phyloP scores from a whole-genome alignment of 176 grass and related monocot species.

The Rhynchospora breviuscula region DNA sequence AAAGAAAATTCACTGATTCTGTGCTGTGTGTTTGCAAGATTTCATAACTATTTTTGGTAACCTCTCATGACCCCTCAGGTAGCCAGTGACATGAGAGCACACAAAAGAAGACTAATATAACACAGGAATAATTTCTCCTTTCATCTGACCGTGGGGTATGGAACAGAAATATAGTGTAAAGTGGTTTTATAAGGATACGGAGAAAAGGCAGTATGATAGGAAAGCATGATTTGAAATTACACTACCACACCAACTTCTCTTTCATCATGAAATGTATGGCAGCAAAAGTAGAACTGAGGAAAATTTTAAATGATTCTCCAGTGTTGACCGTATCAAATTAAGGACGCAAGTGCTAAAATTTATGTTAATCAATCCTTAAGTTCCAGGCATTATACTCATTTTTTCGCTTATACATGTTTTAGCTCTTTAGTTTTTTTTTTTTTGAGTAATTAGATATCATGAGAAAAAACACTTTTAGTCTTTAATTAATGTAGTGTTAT shows the following conservation, averaged over 20 bases:
- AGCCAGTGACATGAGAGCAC: conserved; percentile 27
- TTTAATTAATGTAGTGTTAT: neutral
- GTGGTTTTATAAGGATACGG: conserved; percentile 19
- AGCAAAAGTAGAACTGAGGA: neutral
- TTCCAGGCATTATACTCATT: neutral
- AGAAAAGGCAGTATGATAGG: conserved; percentile 10
- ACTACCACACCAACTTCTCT: conserved; percentile 44
- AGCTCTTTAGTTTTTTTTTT: neutral
- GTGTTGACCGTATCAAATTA: neutral
- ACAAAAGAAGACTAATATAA: neutral
- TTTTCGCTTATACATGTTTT: neutral
- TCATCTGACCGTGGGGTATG: conserved; percentile 13
- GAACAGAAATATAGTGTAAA: conserved; percentile 16
- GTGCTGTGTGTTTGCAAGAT: conserved; percentile 21
- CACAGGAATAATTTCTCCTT: conserved; percentile 20
- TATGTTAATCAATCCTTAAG: neutral
- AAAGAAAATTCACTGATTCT: conserved; percentile 53
- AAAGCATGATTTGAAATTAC: conserved; percentile 70
- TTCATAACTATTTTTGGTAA: conserved; percentile 57
- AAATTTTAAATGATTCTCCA: neutral
- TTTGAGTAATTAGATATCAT: neutral
- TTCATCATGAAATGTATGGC: conserved; percentile 29
- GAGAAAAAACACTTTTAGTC: neutral
- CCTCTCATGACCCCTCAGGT: conserved; percentile 38
- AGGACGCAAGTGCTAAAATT: neutral